Base-by-base conservation (phyloP, 2,329 filamentous ascomycete species). In the Colletotrichum liriopes region DNA sequence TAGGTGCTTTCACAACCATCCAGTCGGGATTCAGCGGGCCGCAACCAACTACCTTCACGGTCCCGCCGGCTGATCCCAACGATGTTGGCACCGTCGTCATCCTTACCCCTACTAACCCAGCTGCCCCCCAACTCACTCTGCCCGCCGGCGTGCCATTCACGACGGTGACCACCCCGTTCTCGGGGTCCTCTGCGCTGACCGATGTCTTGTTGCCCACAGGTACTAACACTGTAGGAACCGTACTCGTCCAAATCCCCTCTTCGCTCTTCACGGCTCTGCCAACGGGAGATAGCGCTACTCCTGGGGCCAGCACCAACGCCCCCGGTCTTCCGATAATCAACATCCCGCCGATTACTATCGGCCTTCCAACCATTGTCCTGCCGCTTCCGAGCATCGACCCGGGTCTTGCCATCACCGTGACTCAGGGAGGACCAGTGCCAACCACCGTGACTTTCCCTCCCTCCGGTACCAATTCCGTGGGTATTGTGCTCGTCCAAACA, bases 401-500 rank as follows among this genome's bases (percentile, higher is more conserved):
- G 58, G 58, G n/a, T 55, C 23, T 35, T 4, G 47, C 58, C 20
- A 37, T 72, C 45, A 72, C 70, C 1, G 14, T 70, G 49, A 67
- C 47, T 7, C 67, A 67, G 16, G 35, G n/a, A 16, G 71, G 67
- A 16, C 35, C 67, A 3, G 62, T 67, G 49, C 11, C 61, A 23
- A 39, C 58, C 29, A 73, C 67, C 11, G 49, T 51, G 12, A 58
- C 62, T 8, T 64, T 62, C 29, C 43, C 45, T 18, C 71, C 71
- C 9, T 51, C 71, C 6, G 71, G 71, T 5, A 67, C 67, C 43
- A 62, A 71, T 55, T 59, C 71, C 1, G 67, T 66, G 18, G 71
- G 71, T 16, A 39, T 71, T 11, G 61, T 73, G 18, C 29, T 73
- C 20, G 37, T 73, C 51, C 71, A 73, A 67, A 65, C 67, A 58